Evolutionary conservation across 495 filamentous ascomycete genomes (phyloP).

Genomic region (Pyronema omphalodes): DNA sequence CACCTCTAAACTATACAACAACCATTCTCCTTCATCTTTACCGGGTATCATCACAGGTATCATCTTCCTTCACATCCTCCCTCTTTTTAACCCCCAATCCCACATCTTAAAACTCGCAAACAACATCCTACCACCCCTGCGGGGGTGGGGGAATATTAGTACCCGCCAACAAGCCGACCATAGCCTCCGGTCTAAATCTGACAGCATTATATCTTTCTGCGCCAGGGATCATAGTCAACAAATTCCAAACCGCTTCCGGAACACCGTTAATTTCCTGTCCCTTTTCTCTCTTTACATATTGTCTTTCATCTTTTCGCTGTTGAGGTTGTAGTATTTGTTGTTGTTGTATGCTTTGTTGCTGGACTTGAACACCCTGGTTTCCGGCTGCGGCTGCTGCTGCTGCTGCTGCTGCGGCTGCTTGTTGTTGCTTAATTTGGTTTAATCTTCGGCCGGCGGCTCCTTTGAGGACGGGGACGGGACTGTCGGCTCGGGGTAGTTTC

Average conservation of each 20-base stretch:
- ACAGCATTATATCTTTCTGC: conserved; percentile 50
- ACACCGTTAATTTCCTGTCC: conserved; percentile 29
- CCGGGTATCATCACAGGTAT: no score
- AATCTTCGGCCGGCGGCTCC: conserved; percentile 62
- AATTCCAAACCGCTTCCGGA: conserved; percentile 61
- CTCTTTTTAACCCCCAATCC: no score
- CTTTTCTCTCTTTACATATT: no score
- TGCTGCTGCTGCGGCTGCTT: conserved; percentile 27
- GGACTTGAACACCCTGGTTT: conserved; percentile 7
- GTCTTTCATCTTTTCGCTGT: conserved; percentile 19
- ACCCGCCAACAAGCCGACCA: conserved; percentile 46
- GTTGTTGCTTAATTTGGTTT: conserved; percentile 52
- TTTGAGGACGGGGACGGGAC: conserved; percentile 48
- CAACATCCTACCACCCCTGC: no score
- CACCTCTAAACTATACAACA: no score
- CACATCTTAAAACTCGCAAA: no score
- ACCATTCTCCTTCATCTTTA: no score
- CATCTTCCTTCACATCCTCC: no score
- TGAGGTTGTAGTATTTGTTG: conserved; percentile 6
- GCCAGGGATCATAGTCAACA: conserved; percentile 65
- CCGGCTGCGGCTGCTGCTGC: conserved; percentile 3
- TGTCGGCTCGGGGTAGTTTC: conserved; percentile 65
- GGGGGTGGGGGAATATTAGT: background rate
- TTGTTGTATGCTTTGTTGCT: conserved; percentile 7
- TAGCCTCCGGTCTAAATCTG: conserved; percentile 47